Evolutionary conservation across 2,329 filamentous ascomycete genomes (phyloP).

Genomic region (Incumbomyces lentus): DNA sequence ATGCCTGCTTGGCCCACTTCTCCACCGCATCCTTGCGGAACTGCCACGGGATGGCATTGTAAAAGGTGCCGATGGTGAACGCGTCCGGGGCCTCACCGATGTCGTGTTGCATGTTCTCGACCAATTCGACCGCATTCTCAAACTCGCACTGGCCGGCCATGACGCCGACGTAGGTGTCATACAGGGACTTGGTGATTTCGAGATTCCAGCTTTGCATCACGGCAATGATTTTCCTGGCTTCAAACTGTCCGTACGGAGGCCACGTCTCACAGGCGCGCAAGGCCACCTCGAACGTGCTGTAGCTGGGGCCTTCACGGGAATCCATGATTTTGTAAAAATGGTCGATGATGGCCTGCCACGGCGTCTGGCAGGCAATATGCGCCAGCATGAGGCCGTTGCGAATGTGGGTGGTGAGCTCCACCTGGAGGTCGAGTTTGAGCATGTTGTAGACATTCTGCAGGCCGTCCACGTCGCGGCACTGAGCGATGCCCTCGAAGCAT

Average conservation of each 20-base stretch:
- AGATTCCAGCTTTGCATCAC: slow-evolving; percentile 63
- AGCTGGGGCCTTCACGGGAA: slow-evolving; percentile 75
- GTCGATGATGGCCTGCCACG: slow-evolving; percentile 53
- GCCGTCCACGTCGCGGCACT: slow-evolving; percentile 49
- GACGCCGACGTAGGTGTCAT: slow-evolving; percentile 65
- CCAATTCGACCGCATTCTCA: slow-evolving; percentile 54
- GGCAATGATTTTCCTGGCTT: slow-evolving; percentile 42
- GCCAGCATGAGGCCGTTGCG: slow-evolving; percentile 82
- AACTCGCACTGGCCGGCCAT: slow-evolving; percentile 63
- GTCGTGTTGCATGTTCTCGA: slow-evolving; percentile 56
- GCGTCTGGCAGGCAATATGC: slow-evolving; percentile 59
- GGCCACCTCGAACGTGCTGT: slow-evolving; percentile 67
- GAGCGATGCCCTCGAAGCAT: slow-evolving; percentile 66
- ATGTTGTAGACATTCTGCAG: slow-evolving; percentile 78
- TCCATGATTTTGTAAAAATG: slow-evolving; percentile 77
- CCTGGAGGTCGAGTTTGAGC: slow-evolving; percentile 78
- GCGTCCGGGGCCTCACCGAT: slow-evolving; percentile 58
- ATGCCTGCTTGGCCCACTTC: slow-evolving; percentile 59
- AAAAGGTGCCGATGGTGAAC: slow-evolving; percentile 61
- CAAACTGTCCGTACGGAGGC: slow-evolving; percentile 32
- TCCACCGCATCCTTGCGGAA: slow-evolving; percentile 60
- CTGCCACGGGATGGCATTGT: slow-evolving; percentile 60
- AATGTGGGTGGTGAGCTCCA: slow-evolving; percentile 65
- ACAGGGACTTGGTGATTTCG: slow-evolving; percentile 62
- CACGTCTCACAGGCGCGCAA: slow-evolving; percentile 65